Evolutionary conservation across 768 basidiomycete genomes (phyloP), one percentile per base, ranked within the genome.

Genomic region (Podaxis sp.): DNA sequence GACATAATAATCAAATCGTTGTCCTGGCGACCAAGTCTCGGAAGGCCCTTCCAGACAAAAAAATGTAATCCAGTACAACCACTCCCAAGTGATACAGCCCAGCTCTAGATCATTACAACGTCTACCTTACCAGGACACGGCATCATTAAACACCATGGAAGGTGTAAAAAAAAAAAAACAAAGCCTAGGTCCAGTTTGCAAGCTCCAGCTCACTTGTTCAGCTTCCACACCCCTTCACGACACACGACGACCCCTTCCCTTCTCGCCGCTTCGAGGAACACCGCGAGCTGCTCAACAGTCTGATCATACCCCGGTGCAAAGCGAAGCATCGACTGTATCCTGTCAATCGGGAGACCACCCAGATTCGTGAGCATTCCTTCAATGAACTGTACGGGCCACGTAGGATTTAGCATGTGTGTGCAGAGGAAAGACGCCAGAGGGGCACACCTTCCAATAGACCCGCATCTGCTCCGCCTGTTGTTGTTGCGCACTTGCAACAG

Each of bases 331-430:
- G 83, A 80, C 71, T 97, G 95, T 69, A 97, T 94, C n/a, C 90
- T 84, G 64, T 92, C 89, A 49, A 92, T 69, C 1, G 89, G 82
- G 15, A 95, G 80, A 2, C 85, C 73, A 10, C 90, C 91, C 49
- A 98, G 78, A 72, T 95, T 96, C 58, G 87, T 94, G 62, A 97
- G 87, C 90, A 95, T 94, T 30, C 91, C 93, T 74, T 93, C 89
- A 64, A 96, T 91, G 75, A 90, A 96, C 90, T 93, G 64, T 4
- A 55, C 7, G 58, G 57, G 53, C 63, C 67, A 48, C 51, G 33
- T 49, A 55, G 64, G 7, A 60, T 55, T 41, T 64, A 53, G 40
- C 15, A 30, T 30, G 46, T 53, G 58, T 26, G 56, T 24, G 24
- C 3, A 20, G 11, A 22, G 22, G 20, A n/a, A 22, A 33, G 10